Evolutionary conservation across 441 rosid genomes (phyloP).

Genomic region (Gossypium davidsonii): DNA sequence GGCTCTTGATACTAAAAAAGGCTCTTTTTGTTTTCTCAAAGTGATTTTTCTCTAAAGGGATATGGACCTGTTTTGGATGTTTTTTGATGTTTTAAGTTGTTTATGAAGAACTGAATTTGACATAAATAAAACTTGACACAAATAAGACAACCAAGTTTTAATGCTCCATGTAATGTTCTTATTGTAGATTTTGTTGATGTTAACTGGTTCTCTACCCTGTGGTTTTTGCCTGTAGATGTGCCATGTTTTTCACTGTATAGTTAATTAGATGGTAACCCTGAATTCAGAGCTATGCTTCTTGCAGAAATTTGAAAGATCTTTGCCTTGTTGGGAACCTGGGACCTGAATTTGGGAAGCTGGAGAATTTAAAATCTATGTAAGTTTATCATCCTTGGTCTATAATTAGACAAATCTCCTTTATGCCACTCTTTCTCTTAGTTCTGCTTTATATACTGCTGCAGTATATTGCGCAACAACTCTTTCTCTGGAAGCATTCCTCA

Average conservation of each 20-base stretch:
- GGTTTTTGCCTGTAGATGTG: background rate
- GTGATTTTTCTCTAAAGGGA: background rate
- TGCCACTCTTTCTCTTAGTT: conserved; percentile 3
- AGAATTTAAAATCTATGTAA: conserved; percentile 66
- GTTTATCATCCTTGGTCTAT: conserved; percentile 7
- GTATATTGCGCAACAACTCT: conserved; percentile 77
- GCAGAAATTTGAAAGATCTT: conserved; percentile 66
- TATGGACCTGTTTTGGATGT: background rate
- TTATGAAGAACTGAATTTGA: background rate
- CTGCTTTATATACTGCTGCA: conserved; percentile 23
- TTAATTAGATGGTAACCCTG: background rate
- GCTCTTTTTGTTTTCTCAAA: background rate
- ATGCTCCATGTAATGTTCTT: background rate
- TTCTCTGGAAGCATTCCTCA: conserved; percentile 63
- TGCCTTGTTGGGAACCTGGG: conserved; percentile 63
- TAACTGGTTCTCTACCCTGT: background rate
- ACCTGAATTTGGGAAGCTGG: conserved; percentile 58
- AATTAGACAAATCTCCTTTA: background rate
- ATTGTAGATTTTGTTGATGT: background rate
- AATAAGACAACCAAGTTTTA: conserved; percentile 9
- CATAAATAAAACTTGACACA: background rate
- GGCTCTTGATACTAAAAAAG: background rate
- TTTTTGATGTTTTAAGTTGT: background rate
- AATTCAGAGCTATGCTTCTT: conserved; percentile 14
- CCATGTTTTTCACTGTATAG: background rate